Base-by-base conservation (phyloP, 805 yeast genomes). In the Candida quercuum region DNA sequence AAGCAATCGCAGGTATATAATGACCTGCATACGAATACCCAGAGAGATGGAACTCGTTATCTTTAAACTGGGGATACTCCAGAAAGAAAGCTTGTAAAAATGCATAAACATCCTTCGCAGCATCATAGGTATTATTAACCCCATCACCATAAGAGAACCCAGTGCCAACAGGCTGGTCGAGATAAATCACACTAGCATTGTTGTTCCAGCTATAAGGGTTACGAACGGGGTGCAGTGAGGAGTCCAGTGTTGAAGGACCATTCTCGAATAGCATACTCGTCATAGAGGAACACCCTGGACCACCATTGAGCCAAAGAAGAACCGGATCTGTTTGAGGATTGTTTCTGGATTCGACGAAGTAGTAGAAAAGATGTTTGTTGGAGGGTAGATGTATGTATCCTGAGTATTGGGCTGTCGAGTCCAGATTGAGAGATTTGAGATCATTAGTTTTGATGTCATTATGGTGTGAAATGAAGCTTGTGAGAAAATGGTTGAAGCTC, bases 251-350 rank as follows among this genome's bases (percentile, higher is more conserved):
- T 0, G 95, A 74, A 6, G 97, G 95, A 19, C 98, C 98, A 54
- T 87, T 72, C 60, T 91, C 98, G 54, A 89, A 87, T 51, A 91
- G 76, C 40, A 89, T 67, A 7, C 97, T 97, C 23, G 94, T 86
- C 56, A 87, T 64, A 1, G 95, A 85, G 0, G 96, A 86, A 59
- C 97, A 88, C 12, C 97, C 97, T 27, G 97, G 97, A 5, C 97
- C 96, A 46, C 97, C 97, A 57, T 89, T 89, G 51, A 89, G 69
- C 97, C 91, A 84, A 45, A 82, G 62, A 38, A 91, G 72, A 16
- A 88, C 71, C 2, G 97, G 97, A 61, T 91, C 97, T 38, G 68
- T 85, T 37, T 61, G 63, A 4, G 97, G 97, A 59, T 86, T 87
- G 53, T 81, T 81, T 66, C 96, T 78, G 36, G 94, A 81, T 62